Conservation (phyloP, 768 basidiomycete genomes). For the Leccinum longicurvipes region DNA sequence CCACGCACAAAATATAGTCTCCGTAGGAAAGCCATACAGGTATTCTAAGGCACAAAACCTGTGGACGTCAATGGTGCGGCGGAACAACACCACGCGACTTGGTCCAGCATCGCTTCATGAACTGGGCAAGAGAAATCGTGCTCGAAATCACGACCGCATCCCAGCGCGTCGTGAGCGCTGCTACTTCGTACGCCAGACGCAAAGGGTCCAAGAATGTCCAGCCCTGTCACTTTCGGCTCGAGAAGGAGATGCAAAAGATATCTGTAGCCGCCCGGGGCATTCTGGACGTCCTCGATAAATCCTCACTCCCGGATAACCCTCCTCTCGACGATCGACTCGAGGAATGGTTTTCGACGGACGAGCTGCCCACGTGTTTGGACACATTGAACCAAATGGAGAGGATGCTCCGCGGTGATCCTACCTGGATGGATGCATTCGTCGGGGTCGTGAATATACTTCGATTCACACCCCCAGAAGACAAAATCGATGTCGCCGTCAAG, state of each 20-base stretch:
- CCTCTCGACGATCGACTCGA: slow-evolving; percentile 9
- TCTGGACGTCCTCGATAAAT: not conserved
- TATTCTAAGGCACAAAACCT: too few species aligned
- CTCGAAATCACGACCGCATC: not conserved
- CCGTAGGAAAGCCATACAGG: too few species aligned
- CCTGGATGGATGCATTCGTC: not conserved
- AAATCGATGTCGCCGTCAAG: slow-evolving; percentile 1
- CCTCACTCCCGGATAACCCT: not conserved
- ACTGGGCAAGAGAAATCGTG: not conserved
- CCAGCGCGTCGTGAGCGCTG: not conserved
- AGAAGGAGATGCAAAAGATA: slow-evolving; percentile 12
- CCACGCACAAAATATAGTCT: too few species aligned
- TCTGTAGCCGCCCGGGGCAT: slow-evolving; percentile 1
- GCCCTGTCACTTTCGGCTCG: slow-evolving; percentile 11
- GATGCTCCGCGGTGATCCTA: slow-evolving; percentile 4
- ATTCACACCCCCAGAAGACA: not conserved
- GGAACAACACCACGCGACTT: not conserved
- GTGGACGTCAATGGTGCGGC: too few species aligned
- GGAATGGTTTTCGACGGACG: slow-evolving; percentile 11
- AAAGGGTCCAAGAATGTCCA: not conserved
- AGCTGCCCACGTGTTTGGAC: not conserved
- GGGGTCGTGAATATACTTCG: not conserved
- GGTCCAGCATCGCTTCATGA: not conserved
- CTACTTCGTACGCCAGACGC: not conserved
- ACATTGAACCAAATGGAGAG: slow-evolving; percentile 5